Evolutionary conservation across 345 rosid species (phyloP), one percentile per base, ranked within the genome.

Genomic region (Zanthoxylum bungeanum): DNA sequence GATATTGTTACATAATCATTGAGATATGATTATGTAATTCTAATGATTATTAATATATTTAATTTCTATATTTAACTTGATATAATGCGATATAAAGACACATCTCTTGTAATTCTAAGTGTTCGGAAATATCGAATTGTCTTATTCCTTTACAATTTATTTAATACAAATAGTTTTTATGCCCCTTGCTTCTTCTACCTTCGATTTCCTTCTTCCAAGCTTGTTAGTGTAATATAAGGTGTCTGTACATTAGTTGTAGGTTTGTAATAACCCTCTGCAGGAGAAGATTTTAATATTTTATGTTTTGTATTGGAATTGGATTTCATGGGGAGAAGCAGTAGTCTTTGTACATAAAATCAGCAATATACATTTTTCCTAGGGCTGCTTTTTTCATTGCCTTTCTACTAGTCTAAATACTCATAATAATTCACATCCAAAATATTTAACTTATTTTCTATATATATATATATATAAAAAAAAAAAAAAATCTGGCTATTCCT

Each of bases 301-400:
- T 61, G 34, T 53, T 16, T 42, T 58, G 62, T 19, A 34, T 24
- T n/a, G 73, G 27, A 62, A 69, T 49, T 22, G 17, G 65, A 68
- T 60, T 77, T 31, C 8, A 8, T 3, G 10, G 24, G 59, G 63
- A 46, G 69, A 72, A 73, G 25, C 55, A 60, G 39, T 25, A 44
- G 47, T 30, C 25, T 52, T 47, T 71, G 47, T 19, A 47, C 63
- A 66, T 51, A 67, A 67, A 69, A 53, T 78, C 28, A 28, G 28
- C 60, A 66, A 19, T 68, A 47, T 73, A 71, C 67, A 76, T 64
- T 42, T 51, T 66, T 24, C 58, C n/a, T 51, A 36, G 40, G 64
- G 76, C 40, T 76, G 61, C 60, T 76, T 33, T 63, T 34, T 57
- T 67, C 59, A 44, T 58, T 76, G 76, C 76, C 78, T 56, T n/a